Evolutionary conservation across 164 flowering plant species (phyloP).

Genomic region (Akebia trifoliata): DNA sequence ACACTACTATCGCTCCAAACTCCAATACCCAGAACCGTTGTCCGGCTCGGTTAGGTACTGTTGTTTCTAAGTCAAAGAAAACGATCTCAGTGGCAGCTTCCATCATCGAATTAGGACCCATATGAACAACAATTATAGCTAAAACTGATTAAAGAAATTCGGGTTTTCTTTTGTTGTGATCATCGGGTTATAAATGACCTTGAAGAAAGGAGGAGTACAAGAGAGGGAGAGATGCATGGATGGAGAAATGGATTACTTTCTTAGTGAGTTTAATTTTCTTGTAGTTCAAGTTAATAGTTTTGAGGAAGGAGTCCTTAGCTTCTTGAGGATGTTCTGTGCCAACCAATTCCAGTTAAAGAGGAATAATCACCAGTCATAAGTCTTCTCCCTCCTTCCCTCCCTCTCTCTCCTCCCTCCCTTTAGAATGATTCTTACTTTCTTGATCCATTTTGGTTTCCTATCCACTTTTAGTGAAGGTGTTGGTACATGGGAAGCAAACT

Average conservation of each 20-base stretch:
- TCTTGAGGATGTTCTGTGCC: constrained; percentile 29
- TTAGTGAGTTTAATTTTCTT: constrained; percentile 46
- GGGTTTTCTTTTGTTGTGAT: too few species aligned
- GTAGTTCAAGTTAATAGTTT: constrained; percentile 44
- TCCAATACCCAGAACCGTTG: constrained; percentile 60
- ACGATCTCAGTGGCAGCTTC: constrained; percentile 63
- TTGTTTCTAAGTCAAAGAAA: constrained; percentile 88
- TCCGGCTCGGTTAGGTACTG: constrained; percentile 58
- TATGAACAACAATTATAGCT: not conserved
- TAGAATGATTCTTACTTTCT: constrained; percentile 14
- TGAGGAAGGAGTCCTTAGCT: constrained; percentile 37
- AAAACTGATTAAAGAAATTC: too few species aligned
- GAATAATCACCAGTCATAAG: constrained; percentile 16
- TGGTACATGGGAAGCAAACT: too few species aligned
- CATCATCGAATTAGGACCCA: too few species aligned
- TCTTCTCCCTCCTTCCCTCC: too few species aligned
- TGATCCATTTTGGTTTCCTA: too few species aligned
- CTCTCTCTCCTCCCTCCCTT: not conserved
- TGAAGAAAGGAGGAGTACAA: too few species aligned
- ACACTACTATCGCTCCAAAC: constrained; percentile 84
- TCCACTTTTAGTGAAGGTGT: too few species aligned
- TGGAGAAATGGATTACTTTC: constrained; percentile 24
- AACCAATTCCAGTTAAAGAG: constrained; percentile 16
- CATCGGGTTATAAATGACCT: constrained; percentile 17
- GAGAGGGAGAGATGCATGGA: constrained; percentile 4